Base-by-base conservation (phyloP, 2,329 filamentous ascomycete genomes). In the Talaromyces sp. region DNA sequence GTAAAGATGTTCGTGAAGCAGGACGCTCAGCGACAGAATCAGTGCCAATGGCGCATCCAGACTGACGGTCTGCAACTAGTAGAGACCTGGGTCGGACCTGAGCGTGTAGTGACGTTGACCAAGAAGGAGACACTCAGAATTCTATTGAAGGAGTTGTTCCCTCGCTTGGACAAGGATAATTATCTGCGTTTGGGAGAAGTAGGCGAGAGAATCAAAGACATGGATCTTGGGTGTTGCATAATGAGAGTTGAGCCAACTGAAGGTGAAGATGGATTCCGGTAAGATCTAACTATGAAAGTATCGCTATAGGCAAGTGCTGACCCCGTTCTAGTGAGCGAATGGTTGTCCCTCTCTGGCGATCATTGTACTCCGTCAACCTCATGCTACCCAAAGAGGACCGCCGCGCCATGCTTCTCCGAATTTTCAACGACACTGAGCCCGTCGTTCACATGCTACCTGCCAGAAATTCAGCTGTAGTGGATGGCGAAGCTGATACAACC, bases 1-100 rank as follows among this genome's bases (percentile, higher is more conserved):
- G 93, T 99, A 39, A 96, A 96, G 81, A 98, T 98, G 92, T 99
- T 96, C 76, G 95, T 98, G 83, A 97, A 96, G 82, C 94, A 98
- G 78, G 93, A 97, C 73, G 90, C 92, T 0, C 93, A 96, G 66
- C 90, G 89, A 5, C 89, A 90, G 41, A 90, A 93, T 63, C 90
- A 95, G 39, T 97, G 93, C 81, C 87, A 90, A 66, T 99, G 95
- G 95, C 88, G 95, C 56, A 95, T 99, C 71, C 95, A 99, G 82
- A 91, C 90, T 13, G 95, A 99, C 78, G 95, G 95, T 27, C 88
- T 99, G 81, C 88, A 90, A 10, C 93, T 99, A 69, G 84, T 97
- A 41, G 91, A 97, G 74, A 91, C 92, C 31, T 98, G 96, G 85
- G 89, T 98, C 1, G 92, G 92, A 22, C 86, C 90, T 70, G 83